Evolutionary conservation across 768 basidiomycete species (phyloP), one percentile per base, ranked within the genome.

Genomic region (Phanerochaete sordida): DNA sequence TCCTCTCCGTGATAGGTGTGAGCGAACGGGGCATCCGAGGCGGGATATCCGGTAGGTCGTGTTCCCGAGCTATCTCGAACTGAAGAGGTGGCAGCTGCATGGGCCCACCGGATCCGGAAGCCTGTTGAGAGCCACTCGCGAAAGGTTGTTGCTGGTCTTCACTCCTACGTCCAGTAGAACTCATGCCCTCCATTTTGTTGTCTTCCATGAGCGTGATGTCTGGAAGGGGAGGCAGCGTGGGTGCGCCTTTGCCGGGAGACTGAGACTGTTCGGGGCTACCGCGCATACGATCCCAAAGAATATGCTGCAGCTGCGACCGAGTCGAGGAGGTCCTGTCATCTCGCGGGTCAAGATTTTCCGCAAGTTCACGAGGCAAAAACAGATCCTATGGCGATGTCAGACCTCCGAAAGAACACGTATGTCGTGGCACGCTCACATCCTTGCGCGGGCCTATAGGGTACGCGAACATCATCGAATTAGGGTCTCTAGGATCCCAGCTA

Each of bases 401-500:
- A 13, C 9, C 46, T 2, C 13, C 50, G 43, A 31, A 24, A 58
- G 16, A 39, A 30, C 39, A 46, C 23, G 64, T 43, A 19, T 46
- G 24, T n/a, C 21, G 19, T 46, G 13, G 16, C 39, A 21, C 26
- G 77, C 91, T 64, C 69, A 96, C 95, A 70, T 94, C 90, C 73
- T 86, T 88, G 60, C 84, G 76, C 3, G 88, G 84, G 0, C 93
- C 95, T 50, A 92, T 86, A 7, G 96, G 95, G 71, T 98, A 97
- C 0, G 87, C 93, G 72, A 95, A 98, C 87, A 98, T 95, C 73
- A 96, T 81, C 11, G 91, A 93, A 8, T 72, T 70, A 0, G 86
- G 82, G 70, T 96, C 87, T 15, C 89, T 82, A 55, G 91, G 91
- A 67, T 98, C 91, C 93, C 93, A 98, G 27, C 84, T 88, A 76